Evolutionary conservation across 176 grass and related monocot genomes (phyloP).

Genomic region (Alopecurus myosuroides): DNA sequence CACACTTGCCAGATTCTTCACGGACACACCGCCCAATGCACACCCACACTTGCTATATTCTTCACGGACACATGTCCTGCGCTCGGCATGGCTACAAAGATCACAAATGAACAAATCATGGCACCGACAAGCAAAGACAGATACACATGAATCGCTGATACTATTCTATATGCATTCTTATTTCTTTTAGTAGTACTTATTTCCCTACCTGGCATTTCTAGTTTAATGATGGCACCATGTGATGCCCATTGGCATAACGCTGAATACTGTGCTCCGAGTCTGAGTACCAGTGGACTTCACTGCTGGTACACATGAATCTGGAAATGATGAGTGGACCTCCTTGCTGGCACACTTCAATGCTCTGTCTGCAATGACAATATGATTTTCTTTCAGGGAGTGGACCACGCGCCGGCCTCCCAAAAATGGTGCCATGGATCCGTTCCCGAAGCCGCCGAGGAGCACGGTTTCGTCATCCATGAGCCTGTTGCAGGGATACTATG

Average conservation of each 20-base stretch:
- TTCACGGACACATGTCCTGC: constrained; percentile 3
- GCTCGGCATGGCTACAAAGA: background rate
- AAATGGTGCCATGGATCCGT: constrained; percentile 35
- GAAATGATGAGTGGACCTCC: background rate
- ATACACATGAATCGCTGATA: background rate
- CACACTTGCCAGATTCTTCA: background rate
- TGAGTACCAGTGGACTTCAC: background rate
- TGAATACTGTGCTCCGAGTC: background rate
- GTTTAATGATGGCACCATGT: constrained; percentile 34
- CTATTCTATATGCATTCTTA: constrained; percentile 2
- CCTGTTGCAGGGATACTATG: constrained; percentile 52
- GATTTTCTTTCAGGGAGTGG: constrained; percentile 46
- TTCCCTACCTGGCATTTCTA: constrained; percentile 3
- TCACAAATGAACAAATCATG: background rate
- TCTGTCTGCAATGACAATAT: background rate
- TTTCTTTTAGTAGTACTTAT: background rate
- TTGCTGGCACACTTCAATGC: background rate
- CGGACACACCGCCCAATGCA: background rate
- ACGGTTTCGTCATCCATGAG: constrained; percentile 42
- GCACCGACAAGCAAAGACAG: background rate
- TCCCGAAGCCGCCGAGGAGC: constrained; percentile 31
- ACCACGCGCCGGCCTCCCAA: constrained; percentile 31
- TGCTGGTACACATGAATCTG: background rate
- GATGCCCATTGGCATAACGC: background rate
- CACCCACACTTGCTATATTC: background rate